These are phyloP conservation scores for Colletotrichum lentis DNA, from an alignment of 2,329 filamentous ascomycete genomes.

Conservation along the genomic window DNA sequence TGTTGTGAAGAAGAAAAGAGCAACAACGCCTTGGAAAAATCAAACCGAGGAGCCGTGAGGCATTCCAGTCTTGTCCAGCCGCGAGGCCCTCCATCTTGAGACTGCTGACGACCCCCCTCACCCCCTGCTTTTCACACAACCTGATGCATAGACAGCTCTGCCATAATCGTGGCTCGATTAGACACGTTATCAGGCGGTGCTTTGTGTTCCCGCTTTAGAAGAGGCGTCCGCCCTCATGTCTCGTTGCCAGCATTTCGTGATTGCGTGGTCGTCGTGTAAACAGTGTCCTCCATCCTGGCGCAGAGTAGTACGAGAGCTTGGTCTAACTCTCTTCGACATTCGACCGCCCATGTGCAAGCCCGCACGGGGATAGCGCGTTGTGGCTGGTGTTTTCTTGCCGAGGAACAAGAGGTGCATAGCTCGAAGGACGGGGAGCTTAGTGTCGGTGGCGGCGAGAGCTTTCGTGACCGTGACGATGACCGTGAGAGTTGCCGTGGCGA, in stretches of 20 bases:
- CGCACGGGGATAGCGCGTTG: constrained; percentile 23
- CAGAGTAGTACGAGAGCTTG: neutral
- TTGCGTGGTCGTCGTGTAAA: constrained; percentile 40
- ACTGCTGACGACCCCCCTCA: constrained; percentile 4
- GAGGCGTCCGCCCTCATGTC: constrained; percentile 5
- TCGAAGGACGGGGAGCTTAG: constrained; percentile 5
- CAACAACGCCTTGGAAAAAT: constrained; percentile 34
- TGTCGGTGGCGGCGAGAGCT: constrained; percentile 45
- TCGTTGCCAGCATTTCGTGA: constrained; percentile 25
- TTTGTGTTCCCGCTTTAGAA: constrained; percentile 37
- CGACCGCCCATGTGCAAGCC: neutral
- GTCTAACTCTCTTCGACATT: constrained; percentile 1
- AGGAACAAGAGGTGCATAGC: neutral
- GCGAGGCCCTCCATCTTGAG: constrained; percentile 48
- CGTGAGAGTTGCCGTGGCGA: constrained; percentile 53
- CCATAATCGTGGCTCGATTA: constrained; percentile 10
- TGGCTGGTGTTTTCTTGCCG: neutral
- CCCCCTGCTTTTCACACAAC: constrained; percentile 8
- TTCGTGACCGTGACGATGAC: constrained; percentile 38
- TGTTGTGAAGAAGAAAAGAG: neutral
- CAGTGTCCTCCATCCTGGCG: constrained; percentile 21
- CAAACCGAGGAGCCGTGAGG: constrained; percentile 49
- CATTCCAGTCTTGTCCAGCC: constrained; percentile 49
- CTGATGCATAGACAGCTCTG: constrained; percentile 23
- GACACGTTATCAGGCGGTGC: constrained; percentile 31